These are phyloP conservation scores for Lentinula raphanica DNA, from an alignment of 768 basidiomycete genomes.

Conservation along the genomic window DNA sequence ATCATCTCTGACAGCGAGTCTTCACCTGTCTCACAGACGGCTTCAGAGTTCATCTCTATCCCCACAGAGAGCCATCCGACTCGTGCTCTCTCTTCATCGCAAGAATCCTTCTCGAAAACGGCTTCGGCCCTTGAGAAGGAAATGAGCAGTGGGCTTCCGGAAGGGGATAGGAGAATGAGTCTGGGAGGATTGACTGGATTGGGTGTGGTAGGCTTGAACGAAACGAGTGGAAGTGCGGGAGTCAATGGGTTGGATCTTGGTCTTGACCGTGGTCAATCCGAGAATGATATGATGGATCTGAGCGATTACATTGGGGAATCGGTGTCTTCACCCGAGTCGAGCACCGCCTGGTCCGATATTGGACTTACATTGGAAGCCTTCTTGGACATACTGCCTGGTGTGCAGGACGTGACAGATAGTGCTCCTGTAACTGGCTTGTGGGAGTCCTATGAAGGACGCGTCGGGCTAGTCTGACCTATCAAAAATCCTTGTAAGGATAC, in stretches of 20 bases:
- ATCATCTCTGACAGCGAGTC: slow-evolving; percentile 56
- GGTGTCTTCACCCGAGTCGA: background rate
- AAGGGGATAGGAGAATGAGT: slow-evolving; percentile 4
- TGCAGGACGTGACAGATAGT: slow-evolving; percentile 1
- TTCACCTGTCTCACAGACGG: slow-evolving; percentile 13
- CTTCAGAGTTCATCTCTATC: slow-evolving; percentile 17
- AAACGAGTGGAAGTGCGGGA: background rate
- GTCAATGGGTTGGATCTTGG: background rate
- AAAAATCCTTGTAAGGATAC: background rate
- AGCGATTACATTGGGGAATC: slow-evolving; percentile 3
- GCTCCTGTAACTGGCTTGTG: background rate
- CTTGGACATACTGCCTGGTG: slow-evolving; percentile 4
- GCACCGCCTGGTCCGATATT: slow-evolving; percentile 3
- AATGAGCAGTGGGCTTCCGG: slow-evolving; percentile 7
- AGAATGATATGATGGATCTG: slow-evolving; percentile 1
- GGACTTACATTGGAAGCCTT: slow-evolving; percentile 6
- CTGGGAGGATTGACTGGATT: slow-evolving; percentile 5
- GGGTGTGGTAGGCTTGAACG: background rate
- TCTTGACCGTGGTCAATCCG: background rate
- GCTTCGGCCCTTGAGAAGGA: slow-evolving; percentile 16
- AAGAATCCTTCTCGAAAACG: slow-evolving; percentile 16
- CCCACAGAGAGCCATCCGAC: slow-evolving; percentile 25
- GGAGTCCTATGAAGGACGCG: background rate
- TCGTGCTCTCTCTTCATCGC: slow-evolving; percentile 13
- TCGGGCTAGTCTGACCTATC: background rate